Evolutionary conservation across 768 basidiomycete species (phyloP), one percentile per base, ranked within the genome.

Genomic region (Leccinum boreale): DNA sequence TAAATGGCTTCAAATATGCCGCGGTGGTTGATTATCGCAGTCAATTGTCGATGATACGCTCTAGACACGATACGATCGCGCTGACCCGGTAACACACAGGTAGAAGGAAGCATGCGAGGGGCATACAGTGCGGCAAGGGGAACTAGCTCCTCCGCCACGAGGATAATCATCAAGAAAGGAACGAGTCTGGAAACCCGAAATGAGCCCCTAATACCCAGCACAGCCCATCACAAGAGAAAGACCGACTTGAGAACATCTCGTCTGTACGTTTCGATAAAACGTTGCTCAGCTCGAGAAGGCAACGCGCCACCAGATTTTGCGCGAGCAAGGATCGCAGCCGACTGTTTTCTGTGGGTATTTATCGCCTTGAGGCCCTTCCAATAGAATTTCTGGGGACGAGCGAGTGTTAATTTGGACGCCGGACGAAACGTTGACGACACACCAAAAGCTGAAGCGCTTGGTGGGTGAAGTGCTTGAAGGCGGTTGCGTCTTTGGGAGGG

Each of bases 101-200:
- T 94, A 3, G 91, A 93, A 1, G 92, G 92, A 26, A 94, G 83
- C 76, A 92, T 80, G 67, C 81, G 83, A 2, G 92, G 92, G n/a
- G 83, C 85, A 66, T 90, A 94, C 59, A 94, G 82, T 26, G 90
- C 90, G 60, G 93, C 82, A 60, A 94, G 79, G 14, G 92, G 92
- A 55, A 94, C 82, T 33, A 89, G 69, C 71, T 94, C 92, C 70
- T 94, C 92, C 1, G 91, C 75, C 14, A 93, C 69, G 26, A 90
- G 68, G 28, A 91, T 79, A 58, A 92, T 83, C 63, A 90, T 63
- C 9, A 92, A 67, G 74, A 94, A 94, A 0, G 92, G 92, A 3
- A 92, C 74, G 39, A 94, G 80, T 74, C 90, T 66, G 56, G 44
- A 51, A 46, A 47, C 0, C 10, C 26, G 15, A 58, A 19, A 19